A percentile compares a stretch with the other conserved stretches of the same genome.
Evolutionary conservation across 2,329 filamentous ascomycete species (phyloP).

Genomic region (Metarhizium anisopliae): DNA sequence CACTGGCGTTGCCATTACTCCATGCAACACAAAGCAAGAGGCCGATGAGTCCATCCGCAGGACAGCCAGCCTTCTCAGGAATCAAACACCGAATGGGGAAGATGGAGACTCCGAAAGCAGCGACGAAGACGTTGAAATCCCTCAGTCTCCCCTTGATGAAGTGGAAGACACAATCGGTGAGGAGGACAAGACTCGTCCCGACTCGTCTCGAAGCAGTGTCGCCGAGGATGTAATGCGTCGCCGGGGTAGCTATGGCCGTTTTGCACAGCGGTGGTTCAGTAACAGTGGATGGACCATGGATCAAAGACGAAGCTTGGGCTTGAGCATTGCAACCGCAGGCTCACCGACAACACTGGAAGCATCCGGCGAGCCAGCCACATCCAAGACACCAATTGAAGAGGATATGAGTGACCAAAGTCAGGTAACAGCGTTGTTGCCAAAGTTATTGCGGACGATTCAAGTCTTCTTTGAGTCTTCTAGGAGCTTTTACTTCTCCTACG

Average conservation of each 20-base stretch:
- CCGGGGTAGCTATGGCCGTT: constrained; percentile 77
- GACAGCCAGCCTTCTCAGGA: constrained; percentile 38
- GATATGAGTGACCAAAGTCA: constrained; percentile 15
- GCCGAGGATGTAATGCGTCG: constrained; percentile 82
- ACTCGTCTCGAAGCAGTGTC: constrained; percentile 50
- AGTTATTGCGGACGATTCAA: constrained; percentile 73
- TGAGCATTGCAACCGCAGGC: constrained; percentile 37
- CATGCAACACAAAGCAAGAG: constrained; percentile 66
- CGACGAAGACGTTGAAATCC: constrained; percentile 34
- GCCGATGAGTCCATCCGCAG: constrained; percentile 62
- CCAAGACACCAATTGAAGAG: constrained; percentile 31
- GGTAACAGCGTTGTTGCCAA: constrained; percentile 58
- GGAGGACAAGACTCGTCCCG: constrained; percentile 22
- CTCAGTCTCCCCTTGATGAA: constrained; percentile 28
- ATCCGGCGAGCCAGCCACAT: constrained; percentile 9
- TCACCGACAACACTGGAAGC: constrained; percentile 12
- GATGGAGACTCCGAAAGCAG: constrained; percentile 36
- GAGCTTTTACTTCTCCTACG: constrained; percentile 94
- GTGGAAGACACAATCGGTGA: constrained; percentile 31
- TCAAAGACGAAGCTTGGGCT: constrained; percentile 58
- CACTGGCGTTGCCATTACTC: constrained; percentile 84
- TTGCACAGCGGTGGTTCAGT: constrained; percentile 88
- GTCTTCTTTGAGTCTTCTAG: constrained; percentile 73
- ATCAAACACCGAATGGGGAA: constrained; percentile 29
- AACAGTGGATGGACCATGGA: constrained; percentile 71